A percentile compares a stretch with the other conserved stretches of the same genome.
Conservation (phyloP, 225 moss, liverwort and hornwort species). For the Physcomitrellopsis africana region DNA sequence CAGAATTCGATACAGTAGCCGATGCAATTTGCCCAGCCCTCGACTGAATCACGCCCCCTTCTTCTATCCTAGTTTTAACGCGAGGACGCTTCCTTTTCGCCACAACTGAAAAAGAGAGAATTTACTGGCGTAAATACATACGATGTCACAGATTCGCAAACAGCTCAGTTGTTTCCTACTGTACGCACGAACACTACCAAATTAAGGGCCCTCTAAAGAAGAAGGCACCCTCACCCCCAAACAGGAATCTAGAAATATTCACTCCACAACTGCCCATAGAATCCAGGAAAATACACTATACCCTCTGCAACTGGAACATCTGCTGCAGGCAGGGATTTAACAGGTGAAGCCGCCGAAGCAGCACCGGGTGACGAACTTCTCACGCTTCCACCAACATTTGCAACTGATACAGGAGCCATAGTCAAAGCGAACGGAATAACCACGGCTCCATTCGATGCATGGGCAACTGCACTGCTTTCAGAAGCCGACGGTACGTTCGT, state of each 20-base stretch:
- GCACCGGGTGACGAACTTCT: constrained; percentile 32
- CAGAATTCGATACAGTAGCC: constrained; percentile 25
- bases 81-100: constrained; percentile 70
- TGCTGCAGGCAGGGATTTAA: constrained; percentile 37
- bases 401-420: constrained; percentile 22
- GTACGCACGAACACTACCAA: no score
- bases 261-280: no score
- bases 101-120: constrained; percentile 30
- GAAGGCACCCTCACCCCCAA: no score
- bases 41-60: constrained; percentile 37
- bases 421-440: constrained; percentile 22
- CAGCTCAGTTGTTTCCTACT: no score
- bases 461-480: constrained; percentile 24
- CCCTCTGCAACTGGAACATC: constrained; percentile 61
- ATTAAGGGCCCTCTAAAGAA: no score
- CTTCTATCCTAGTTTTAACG: constrained; percentile 57
- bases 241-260: no score
- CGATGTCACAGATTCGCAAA: no score
- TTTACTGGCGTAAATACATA: no score
- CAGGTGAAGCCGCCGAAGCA: constrained; percentile 45
- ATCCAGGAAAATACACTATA: constrained; percentile 11
- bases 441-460: constrained; percentile 28
- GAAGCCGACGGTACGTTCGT: constrained; percentile 9
- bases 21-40: constrained; percentile 31
- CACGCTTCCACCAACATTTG: constrained; percentile 22